Evolutionary conservation across 2,329 filamentous ascomycete genomes (phyloP).

Genomic region (Fusarium sp.): DNA sequence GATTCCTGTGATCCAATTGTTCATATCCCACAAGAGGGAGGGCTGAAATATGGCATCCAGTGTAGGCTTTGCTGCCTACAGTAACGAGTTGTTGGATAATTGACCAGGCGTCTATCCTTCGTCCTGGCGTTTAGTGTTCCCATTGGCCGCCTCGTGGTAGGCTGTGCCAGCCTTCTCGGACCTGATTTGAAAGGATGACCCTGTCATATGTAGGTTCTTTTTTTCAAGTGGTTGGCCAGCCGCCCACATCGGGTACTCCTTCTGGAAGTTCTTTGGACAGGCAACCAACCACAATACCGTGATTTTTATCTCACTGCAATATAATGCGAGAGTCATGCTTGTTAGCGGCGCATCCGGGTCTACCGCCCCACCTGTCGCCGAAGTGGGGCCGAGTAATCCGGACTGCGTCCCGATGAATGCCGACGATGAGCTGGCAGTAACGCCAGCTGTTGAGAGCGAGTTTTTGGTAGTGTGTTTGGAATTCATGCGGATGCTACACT

Average conservation of each 20-base stretch:
- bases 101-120: neutral
- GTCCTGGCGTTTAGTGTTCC: neutral
- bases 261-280: neutral
- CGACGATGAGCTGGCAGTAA: neutral
- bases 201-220: neutral
- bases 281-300: neutral
- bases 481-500: conserved; percentile 1
- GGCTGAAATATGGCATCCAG: neutral
- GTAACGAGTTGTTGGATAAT: neutral
- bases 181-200: neutral
- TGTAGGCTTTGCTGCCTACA: neutral
- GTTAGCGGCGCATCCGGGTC: no score
- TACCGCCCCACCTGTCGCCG: neutral
- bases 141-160: neutral
- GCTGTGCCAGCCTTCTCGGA: neutral
- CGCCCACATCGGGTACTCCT: neutral
- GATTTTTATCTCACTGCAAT: neutral
- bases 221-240: neutral
- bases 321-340: no score
- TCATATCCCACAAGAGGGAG: neutral
- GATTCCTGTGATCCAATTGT: neutral
- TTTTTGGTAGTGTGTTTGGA: neutral
- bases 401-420: neutral
- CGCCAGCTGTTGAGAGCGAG: neutral
- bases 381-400: neutral